Percentiles rank a stretch among this genome's conserved stretches.
These are phyloP conservation scores for Talaromyces wortmannii DNA, from an alignment of 495 filamentous ascomycete species.

Conservation along the genomic window DNA sequence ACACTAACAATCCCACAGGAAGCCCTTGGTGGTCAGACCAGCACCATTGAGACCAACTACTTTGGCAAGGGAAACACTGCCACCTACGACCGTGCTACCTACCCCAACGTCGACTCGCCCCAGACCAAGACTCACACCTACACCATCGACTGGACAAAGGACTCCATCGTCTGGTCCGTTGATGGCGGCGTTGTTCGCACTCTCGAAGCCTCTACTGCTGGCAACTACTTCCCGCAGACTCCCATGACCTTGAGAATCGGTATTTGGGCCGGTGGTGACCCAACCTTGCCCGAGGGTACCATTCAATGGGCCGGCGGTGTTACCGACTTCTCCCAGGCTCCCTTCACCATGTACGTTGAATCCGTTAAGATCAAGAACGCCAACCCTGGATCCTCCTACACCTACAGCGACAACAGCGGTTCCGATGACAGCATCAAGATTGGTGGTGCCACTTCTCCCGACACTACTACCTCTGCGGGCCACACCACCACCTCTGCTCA, in stretches of 20 bases:
- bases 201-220: constrained; percentile 49
- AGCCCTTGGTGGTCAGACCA: constrained; percentile 52
- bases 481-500: background rate
- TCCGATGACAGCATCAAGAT: constrained; percentile 27
- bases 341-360: constrained; percentile 65
- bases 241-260: constrained; percentile 81
- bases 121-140: constrained; percentile 75
- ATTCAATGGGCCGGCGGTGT: constrained; percentile 68
- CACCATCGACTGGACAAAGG: constrained; percentile 73
- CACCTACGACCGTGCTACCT: constrained; percentile 68
- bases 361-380: constrained; percentile 30
- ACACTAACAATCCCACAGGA: constrained; percentile 19
- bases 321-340: constrained; percentile 58
- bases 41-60: constrained; percentile 81
- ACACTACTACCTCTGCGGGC: background rate
- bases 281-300: constrained; percentile 49
- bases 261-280: constrained; percentile 76
- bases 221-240: constrained; percentile 79
- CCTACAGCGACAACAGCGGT: constrained; percentile 30
- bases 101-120: constrained; percentile 50
- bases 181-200: constrained; percentile 69
- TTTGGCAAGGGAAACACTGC: constrained; percentile 85
- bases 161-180: constrained; percentile 70
- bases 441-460: background rate
- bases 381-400: constrained; percentile 27